Evolutionary conservation across 192 early-diverging fungal species (phyloP).

Genomic region (Podila minutissima): DNA sequence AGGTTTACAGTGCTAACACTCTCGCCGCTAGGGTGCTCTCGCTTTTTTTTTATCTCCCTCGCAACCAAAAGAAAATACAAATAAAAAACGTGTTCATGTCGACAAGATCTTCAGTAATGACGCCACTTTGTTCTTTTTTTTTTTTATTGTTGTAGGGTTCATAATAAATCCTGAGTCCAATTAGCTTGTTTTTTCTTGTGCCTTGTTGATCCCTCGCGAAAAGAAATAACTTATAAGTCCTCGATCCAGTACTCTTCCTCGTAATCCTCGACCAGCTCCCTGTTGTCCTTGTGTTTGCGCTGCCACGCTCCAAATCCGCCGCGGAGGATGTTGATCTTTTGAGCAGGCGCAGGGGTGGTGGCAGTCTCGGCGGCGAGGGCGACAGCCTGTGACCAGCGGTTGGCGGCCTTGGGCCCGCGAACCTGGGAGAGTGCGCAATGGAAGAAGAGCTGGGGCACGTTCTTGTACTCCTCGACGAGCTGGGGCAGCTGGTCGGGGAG

Average conservation of each 20-base stretch:
- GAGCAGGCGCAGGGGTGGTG: conserved; percentile 16
- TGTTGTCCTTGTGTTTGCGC: conserved; percentile 60
- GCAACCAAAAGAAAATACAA: background rate
- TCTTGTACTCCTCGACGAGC: conserved; percentile 60
- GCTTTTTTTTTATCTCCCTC: background rate
- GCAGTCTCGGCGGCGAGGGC: conserved; percentile 31
- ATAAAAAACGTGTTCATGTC: too few relatives aligned
- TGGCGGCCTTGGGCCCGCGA: conserved; percentile 79
- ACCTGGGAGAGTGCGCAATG: conserved; percentile 91
- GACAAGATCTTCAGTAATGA: too few relatives aligned
- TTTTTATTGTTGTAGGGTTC: too few relatives aligned
- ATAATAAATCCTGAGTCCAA: too few relatives aligned
- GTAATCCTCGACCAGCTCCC: conserved; percentile 69
- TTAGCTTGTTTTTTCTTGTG: background rate
- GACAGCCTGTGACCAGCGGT: conserved; percentile 65
- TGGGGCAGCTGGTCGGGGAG: conserved; percentile 57
- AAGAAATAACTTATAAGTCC: conserved; percentile 11
- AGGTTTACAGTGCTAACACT: too few relatives aligned
- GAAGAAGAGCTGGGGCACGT: conserved; percentile 78
- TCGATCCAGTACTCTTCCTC: conserved; percentile 59
- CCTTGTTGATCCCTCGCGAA: too few relatives aligned
- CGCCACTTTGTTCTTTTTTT: too few relatives aligned
- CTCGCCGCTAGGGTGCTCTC: background rate
- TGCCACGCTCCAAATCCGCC: conserved; percentile 78
- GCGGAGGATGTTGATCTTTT: conserved; percentile 67